Evolutionary conservation across 1,139 yeast species (phyloP).

Genomic region (Diutina scorzettiae): DNA sequence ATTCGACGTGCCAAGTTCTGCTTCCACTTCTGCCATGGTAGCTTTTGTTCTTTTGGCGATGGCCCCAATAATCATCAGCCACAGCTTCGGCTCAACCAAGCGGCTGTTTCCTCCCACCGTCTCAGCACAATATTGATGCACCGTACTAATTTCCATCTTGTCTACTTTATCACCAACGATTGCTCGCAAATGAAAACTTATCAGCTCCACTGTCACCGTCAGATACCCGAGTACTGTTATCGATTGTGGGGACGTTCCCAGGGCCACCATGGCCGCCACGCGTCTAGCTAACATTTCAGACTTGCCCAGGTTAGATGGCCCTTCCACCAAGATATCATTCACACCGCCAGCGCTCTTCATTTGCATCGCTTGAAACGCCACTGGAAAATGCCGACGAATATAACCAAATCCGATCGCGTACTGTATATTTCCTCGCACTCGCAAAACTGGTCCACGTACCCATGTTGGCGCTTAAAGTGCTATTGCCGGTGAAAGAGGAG

Average conservation of each 20-base stretch:
- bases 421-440: too few species aligned
- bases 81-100: neutral
- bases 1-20: neutral
- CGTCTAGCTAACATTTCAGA: neutral
- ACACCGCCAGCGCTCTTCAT: too few species aligned
- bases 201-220: neutral
- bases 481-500: slow-evolving; percentile 3
- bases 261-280: neutral
- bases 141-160: neutral
- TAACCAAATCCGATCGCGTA: too few species aligned
- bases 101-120: neutral
- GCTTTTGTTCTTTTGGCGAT: neutral
- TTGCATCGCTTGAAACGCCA: too few species aligned
- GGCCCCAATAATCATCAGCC: neutral
- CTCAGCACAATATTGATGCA: neutral
- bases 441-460: too few species aligned
- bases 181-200: neutral
- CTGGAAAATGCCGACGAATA: too few species aligned
- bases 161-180: neutral
- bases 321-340: neutral
- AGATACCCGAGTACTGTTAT: neutral
- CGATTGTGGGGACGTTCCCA: neutral
- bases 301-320: neutral
- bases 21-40: neutral
- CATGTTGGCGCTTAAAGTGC: slow-evolving; percentile 2